Conservation (phyloP, 2,329 filamentous ascomycete species). For the Thelonectria discophora region DNA sequence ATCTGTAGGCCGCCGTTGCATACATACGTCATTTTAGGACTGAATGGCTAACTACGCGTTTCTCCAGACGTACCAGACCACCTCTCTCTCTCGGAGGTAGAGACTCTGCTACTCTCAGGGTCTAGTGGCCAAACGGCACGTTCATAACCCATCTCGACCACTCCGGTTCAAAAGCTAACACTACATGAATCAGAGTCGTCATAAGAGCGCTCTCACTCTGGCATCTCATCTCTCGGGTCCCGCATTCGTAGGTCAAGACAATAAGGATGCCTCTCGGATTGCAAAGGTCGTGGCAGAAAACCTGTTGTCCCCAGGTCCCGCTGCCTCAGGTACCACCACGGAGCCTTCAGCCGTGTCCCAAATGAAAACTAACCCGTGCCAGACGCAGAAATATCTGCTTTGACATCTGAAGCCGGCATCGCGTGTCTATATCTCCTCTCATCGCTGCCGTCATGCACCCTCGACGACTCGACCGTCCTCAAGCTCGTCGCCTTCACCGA, state of each 20-base stretch:
- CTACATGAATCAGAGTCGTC: constrained; percentile 15
- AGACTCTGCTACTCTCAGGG: neutral
- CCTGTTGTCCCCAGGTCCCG: neutral
- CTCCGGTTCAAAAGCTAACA: constrained; percentile 14
- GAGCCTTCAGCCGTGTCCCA: too few species aligned
- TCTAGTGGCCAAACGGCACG: neutral
- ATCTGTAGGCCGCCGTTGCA: neutral
- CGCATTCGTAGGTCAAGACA: neutral
- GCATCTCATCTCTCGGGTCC: constrained; percentile 6
- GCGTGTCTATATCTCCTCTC: constrained; percentile 43
- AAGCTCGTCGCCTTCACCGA: constrained; percentile 46
- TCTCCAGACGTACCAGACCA: neutral
- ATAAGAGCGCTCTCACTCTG: constrained; percentile 11
- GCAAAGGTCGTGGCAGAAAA: neutral
- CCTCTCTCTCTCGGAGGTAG: neutral
- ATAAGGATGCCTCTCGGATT: constrained; percentile 1
- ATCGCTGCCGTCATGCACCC: constrained; percentile 3
- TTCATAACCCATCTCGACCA: neutral
- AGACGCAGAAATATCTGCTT: constrained; percentile 1
- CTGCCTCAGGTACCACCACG: neutral
- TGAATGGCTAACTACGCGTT: constrained; percentile 3
- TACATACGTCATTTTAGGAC: too few species aligned
- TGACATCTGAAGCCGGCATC: constrained; percentile 40
- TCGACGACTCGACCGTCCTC: constrained; percentile 42
- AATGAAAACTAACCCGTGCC: neutral